Percentiles rank a stretch among this genome's conserved stretches.
phyloP scores from a whole-genome alignment of 352 stramenopile genomes.

The Pythium plurisporium region DNA sequence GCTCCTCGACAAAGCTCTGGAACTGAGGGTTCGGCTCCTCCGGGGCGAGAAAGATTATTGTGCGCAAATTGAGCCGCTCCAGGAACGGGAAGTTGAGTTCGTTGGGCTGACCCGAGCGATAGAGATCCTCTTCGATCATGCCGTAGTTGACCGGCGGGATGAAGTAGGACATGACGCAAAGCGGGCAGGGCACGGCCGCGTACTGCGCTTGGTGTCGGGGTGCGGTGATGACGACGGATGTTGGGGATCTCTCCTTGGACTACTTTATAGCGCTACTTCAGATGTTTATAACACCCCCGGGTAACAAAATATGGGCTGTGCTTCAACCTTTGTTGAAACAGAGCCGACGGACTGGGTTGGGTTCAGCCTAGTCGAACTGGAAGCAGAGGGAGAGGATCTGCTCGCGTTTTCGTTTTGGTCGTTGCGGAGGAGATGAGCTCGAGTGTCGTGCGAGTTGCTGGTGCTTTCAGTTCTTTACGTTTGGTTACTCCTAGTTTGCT shows the following conservation, averaged over 20 bases:
- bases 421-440: neutral
- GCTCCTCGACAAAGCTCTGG: slow-evolving; percentile 87
- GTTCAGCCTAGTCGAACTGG: no score
- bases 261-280: slow-evolving; percentile 26
- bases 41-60: slow-evolving; percentile 89
- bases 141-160: slow-evolving; percentile 92
- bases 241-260: neutral
- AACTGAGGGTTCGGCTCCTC: slow-evolving; percentile 89
- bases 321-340: neutral
- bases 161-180: slow-evolving; percentile 79
- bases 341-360: neutral
- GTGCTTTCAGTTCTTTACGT: neutral
- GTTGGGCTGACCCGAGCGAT: slow-evolving; percentile 87
- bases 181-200: no score
- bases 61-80: slow-evolving; percentile 88
- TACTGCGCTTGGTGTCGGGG: neutral
- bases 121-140: slow-evolving; percentile 90
- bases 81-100: slow-evolving; percentile 93
- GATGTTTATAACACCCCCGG: neutral
- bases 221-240: neutral
- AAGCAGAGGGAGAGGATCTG: neutral
- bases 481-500: neutral
- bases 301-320: neutral
- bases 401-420: no score
- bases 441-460: neutral